Conservation (phyloP, 2,329 filamentous ascomycete genomes). For the Phyllosticta capitalensis region DNA sequence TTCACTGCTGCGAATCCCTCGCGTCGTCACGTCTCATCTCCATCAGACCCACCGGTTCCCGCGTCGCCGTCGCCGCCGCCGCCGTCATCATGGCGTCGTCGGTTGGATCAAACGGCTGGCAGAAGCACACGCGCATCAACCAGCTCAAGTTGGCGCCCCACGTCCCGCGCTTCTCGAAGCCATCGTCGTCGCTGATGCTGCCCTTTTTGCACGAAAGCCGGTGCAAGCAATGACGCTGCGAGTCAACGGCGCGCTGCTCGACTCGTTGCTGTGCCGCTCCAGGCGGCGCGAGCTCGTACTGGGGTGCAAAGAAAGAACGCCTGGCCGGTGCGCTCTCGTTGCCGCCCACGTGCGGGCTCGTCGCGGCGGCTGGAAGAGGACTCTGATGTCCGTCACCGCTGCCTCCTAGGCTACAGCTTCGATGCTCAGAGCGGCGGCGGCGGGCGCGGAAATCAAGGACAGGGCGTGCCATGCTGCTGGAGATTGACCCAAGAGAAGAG, state of each 20-base stretch:
- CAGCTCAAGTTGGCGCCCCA: conserved; percentile 15
- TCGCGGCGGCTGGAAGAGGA: neutral
- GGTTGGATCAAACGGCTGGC: conserved; percentile 22
- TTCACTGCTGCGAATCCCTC: neutral
- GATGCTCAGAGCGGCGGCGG: neutral
- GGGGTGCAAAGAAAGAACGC: neutral
- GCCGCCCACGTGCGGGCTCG: neutral
- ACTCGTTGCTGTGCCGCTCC: neutral
- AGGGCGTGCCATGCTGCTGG: conserved; percentile 9
- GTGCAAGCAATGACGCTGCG: neutral
- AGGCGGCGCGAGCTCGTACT: neutral
- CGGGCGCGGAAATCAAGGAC: neutral
- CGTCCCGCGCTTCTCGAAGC: neutral
- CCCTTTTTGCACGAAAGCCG: neutral
- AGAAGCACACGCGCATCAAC: conserved; percentile 25
- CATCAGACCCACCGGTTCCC: neutral
- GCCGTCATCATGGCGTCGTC: neutral
- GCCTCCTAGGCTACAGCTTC: neutral
- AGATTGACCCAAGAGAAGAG: conserved; percentile 20
- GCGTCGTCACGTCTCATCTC: neutral
- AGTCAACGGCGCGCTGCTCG: neutral
- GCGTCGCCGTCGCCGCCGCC: neutral
- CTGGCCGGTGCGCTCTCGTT: neutral
- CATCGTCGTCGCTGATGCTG: neutral
- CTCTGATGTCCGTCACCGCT: neutral